Base-by-base conservation (phyloP, 495 filamentous ascomycete genomes). In the Darksidea phi region DNA sequence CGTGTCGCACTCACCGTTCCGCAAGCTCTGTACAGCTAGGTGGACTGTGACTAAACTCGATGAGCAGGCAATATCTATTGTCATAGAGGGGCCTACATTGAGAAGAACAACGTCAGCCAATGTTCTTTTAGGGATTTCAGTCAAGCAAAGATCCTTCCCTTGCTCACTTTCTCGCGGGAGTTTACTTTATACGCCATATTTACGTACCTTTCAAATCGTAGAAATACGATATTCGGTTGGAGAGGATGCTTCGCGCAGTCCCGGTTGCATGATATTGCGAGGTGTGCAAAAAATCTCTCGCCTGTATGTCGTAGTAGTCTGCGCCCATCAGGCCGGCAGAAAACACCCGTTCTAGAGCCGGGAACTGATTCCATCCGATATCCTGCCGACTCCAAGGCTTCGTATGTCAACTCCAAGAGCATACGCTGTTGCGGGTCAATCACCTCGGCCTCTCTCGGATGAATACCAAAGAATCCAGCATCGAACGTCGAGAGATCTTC, bases 191-290 rank as follows among this genome's bases (percentile, higher is more conserved):
- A n/a, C n/a, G n/a, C n/a, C n/a, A n/a, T n/a, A n/a, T n/a, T n/a
- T n/a, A n/a, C n/a, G n/a, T n/a, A n/a, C 65, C 65, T 11, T 57
- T 51, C 41, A 18, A 46, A 34, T 65, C 56, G 37, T 59, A 68
- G 28, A 61, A 60, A 11, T 54, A 68, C 1, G 55, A 60, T 17
- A 68, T 51, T 3, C 65, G 54, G 34, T 68, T 17, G 21, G 53
- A 25, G 62, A 42, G 34, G 2, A 61, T 57, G 11, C 26, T 23
- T 41, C 26, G 56, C 18, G 47, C 28, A 1, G 37, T 43, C 17
- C 54, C 50, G 24, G 61, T 60, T 18, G 37, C 42, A 48, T 26
- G 23, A 38, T 54, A 50, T 2, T 7, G n/a, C 1, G 41, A 20
- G 1, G 26, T 34, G 15, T 18, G 15, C 2, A 53, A 12, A 3